Conservation (phyloP, 2,329 filamentous ascomycete genomes). For the Knufia petricola region DNA sequence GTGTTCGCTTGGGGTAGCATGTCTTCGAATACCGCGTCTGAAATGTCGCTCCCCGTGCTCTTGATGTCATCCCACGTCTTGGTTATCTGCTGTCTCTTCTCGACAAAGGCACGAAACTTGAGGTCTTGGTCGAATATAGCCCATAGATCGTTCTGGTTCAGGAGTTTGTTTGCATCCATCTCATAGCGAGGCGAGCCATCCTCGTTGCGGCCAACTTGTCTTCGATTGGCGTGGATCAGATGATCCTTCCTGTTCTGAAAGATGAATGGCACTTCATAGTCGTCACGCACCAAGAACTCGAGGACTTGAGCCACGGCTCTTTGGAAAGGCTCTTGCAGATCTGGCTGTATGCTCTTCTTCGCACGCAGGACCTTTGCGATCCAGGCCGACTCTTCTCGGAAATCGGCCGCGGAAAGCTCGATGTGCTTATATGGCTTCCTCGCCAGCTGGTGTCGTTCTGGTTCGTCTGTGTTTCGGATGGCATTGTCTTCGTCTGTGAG, state of each 20-base stretch:
- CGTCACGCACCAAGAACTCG: slow-evolving; percentile 88
- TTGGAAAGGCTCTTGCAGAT: slow-evolving; percentile 72
- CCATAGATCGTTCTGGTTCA: slow-evolving; percentile 91
- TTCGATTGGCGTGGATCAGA: slow-evolving; percentile 75
- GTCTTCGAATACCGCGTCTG: slow-evolving; percentile 68
- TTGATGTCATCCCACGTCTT: slow-evolving; percentile 68
- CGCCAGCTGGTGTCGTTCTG: slow-evolving; percentile 87
- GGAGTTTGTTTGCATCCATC: slow-evolving; percentile 71
- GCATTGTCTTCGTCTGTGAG: slow-evolving; percentile 90
- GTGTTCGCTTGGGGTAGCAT: slow-evolving; percentile 71
- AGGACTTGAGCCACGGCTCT: slow-evolving; percentile 84
- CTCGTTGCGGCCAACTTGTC: slow-evolving; percentile 54
- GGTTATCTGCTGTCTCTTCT: slow-evolving; percentile 80
- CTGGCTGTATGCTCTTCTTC: slow-evolving; percentile 64
- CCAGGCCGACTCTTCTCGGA: slow-evolving; percentile 84
- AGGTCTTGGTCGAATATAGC: slow-evolving; percentile 88
- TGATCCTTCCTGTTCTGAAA: slow-evolving; percentile 98
- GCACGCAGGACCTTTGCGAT: slow-evolving; percentile 83
- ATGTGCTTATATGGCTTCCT: slow-evolving; percentile 79
- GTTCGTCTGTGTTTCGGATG: slow-evolving; percentile 80
- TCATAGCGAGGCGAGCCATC: slow-evolving; percentile 60
- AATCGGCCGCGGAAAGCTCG: slow-evolving; percentile 70
- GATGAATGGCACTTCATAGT: slow-evolving; percentile 93
- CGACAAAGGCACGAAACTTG: slow-evolving; percentile 84
- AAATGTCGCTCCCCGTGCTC: slow-evolving; percentile 48